Evolutionary conservation across 257 asterid species (phyloP), one percentile per base, ranked within the genome.

Genomic region (Fraxinus pennsylvanica): DNA sequence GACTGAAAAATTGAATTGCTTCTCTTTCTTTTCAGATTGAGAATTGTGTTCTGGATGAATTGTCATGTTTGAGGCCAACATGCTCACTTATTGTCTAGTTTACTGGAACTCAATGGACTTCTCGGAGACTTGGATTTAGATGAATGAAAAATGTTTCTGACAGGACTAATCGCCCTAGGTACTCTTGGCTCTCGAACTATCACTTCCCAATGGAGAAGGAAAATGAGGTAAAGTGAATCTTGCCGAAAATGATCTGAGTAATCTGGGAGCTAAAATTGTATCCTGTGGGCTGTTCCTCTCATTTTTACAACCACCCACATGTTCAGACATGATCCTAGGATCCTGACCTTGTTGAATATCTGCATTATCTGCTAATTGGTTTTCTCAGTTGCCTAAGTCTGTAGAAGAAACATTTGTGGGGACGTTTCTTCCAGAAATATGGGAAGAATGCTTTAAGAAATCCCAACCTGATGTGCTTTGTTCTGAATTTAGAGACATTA

Each of bases 241-340:
- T 1, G 93, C 89, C 5, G 98, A 92, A 45, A 94, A 82, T 15
- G 98, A 90, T 81, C 86, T 89, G 41, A 80, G 87, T 77, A 90
- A 80, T 77, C 74, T 72, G 63, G 72, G 72, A 38, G 84, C 77
- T 15, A 77, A 71, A 71, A 79, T 83, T 74, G 83, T 85, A 75
- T 77, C 81, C 59, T 39, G 78, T 1, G 17, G 59, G 22, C 73
- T 52, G 67, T 79, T 81, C 52, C 78, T 75, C 59, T 74, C 82
- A 63, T 78, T 73, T 39, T 54, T 43, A 69, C 61, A 78, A 76
- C 80, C 76, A 57, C 38, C 74, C 9, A 65, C 77, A 57, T 81
- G 85, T 50, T 80, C 79, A 33, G 81, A 82, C 71, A 69, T 71
- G 74, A 78, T 65, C 67, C 57, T 75, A 76, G 76, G 74, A 84